Evolutionary conservation across 768 basidiomycete species (phyloP).

Genomic region (Lactarius hengduanensis): DNA sequence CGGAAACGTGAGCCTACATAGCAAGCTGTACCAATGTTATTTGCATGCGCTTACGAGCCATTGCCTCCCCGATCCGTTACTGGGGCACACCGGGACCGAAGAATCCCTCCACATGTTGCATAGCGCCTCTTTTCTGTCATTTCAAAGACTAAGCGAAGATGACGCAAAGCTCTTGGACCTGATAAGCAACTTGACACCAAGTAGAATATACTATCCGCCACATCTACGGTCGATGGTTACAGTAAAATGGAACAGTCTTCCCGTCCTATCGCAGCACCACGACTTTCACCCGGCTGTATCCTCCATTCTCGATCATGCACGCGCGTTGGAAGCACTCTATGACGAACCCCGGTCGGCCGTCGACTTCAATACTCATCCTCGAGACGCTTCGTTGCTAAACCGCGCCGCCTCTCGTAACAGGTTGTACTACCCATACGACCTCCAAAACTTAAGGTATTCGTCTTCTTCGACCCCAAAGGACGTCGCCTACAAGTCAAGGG

Average conservation of each 20-base stretch:
- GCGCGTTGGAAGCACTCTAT: conserved; percentile 6
- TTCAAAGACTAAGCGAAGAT: conserved; percentile 35
- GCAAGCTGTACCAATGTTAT: conserved; percentile 40
- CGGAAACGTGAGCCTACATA: conserved; percentile 33
- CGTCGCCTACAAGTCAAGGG: conserved; percentile 8
- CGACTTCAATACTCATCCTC: not conserved
- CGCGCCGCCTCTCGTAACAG: conserved; percentile 4
- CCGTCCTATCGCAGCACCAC: conserved; percentile 13
- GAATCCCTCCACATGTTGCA: conserved; percentile 43
- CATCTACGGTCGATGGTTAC: conserved; percentile 7
- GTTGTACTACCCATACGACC: conserved; percentile 12
- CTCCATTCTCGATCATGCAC: conserved; percentile 10
- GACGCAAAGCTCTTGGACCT: conserved; percentile 1
- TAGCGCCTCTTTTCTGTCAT: conserved; percentile 42
- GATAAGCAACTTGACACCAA: conserved; percentile 6
- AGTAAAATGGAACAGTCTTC: conserved; percentile 12
- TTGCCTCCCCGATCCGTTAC: conserved; percentile 45
- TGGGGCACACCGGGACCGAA: conserved; percentile 43
- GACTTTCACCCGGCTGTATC: not conserved
- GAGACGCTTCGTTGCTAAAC: not conserved
- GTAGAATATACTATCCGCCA: conserved; percentile 9
- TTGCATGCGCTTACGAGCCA: conserved; percentile 48
- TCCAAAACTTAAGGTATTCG: not conserved
- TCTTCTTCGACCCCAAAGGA: conserved; percentile 34
- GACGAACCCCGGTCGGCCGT: not conserved